Evolutionary conservation across 2,329 filamentous ascomycete species (phyloP).

Genomic region (Ophiostoma tasmaniense): DNA sequence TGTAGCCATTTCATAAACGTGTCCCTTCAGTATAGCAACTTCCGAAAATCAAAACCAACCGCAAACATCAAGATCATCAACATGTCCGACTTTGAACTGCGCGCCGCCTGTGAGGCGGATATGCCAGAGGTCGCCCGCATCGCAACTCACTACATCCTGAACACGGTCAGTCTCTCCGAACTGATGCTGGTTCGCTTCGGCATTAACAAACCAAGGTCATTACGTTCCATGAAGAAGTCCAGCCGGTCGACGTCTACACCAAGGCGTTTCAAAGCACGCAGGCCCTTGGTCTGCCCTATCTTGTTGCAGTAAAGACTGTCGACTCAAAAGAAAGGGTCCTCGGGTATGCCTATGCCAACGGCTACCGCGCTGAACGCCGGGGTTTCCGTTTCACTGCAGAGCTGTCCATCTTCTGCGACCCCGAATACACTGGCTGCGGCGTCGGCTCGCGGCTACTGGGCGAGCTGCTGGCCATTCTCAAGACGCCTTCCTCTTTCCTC

Average conservation of each 20-base stretch:
- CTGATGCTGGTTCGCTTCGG: too few relatives aligned
- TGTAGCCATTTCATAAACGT: too few relatives aligned
- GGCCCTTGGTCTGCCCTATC: constrained; percentile 6
- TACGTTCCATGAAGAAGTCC: constrained; percentile 6
- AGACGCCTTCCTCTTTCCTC: background rate
- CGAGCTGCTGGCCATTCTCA: constrained; percentile 6
- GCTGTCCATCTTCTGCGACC: constrained; percentile 13
- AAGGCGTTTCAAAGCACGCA: background rate
- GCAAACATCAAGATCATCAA: background rate
- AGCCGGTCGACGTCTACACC: constrained; percentile 6
- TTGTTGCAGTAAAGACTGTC: constrained; percentile 5
- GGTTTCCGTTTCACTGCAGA: constrained; percentile 10
- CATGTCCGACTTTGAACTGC: background rate
- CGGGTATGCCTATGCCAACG: background rate
- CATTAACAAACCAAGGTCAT: background rate
- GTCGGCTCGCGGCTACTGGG: constrained; percentile 10
- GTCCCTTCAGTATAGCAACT: too few relatives aligned
- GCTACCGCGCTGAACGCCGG: background rate
- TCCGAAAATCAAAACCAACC: background rate
- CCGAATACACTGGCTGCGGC: constrained; percentile 5
- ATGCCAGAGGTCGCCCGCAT: constrained; percentile 11
- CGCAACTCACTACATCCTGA: constrained; percentile 10
- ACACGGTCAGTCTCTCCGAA: constrained; percentile 7
- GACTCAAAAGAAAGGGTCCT: background rate
- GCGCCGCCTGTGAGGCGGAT: constrained; percentile 13